A percentile compares a stretch with the other conserved stretches of the same genome.
phyloP scores from a whole-genome alignment of 2,329 filamentous ascomycete species.

The Fusarium dlaminii region DNA sequence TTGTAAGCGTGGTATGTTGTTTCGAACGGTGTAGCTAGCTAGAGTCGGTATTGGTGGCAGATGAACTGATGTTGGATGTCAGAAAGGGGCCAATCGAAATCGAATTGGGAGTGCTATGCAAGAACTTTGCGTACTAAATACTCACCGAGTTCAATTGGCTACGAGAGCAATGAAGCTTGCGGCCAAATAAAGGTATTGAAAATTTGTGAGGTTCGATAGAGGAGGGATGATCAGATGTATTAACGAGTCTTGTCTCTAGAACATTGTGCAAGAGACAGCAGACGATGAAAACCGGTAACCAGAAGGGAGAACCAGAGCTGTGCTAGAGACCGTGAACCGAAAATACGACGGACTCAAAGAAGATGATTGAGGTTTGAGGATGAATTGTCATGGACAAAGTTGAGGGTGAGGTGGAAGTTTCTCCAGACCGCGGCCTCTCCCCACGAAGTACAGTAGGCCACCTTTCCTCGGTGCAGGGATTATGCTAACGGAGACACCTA shows the following conservation, averaged over 20 bases:
- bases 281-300: conserved; percentile 51
- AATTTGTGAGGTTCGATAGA: conserved; percentile 29
- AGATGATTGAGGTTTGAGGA: conserved; percentile 40
- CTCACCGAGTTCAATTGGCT: conserved; percentile 31
- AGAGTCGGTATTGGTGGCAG: conserved; percentile 9
- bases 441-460: conserved; percentile 41
- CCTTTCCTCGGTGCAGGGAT: conserved; percentile 38
- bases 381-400: conserved; percentile 41
- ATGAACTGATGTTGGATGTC: conserved; percentile 18
- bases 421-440: conserved; percentile 44
- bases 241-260: conserved; percentile 49
- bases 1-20: conserved; percentile 42
- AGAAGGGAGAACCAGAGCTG: conserved; percentile 53
- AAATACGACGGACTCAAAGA: conserved; percentile 34
- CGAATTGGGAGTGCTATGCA: not conserved
- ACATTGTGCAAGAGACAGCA: conserved; percentile 51
- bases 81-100: conserved; percentile 8
- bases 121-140: not conserved
- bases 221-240: conserved; percentile 40
- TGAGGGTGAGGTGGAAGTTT: conserved; percentile 57
- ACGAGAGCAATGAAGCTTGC: conserved; percentile 39
- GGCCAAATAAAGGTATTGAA: conserved; percentile 23
- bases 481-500: conserved; percentile 34
- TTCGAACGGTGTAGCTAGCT: conserved; percentile 22
- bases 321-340: conserved; percentile 46